Evolutionary conservation across 768 basidiomycete genomes (phyloP), one percentile per base, ranked within the genome.

Genomic region (Calocybe cyanea): DNA sequence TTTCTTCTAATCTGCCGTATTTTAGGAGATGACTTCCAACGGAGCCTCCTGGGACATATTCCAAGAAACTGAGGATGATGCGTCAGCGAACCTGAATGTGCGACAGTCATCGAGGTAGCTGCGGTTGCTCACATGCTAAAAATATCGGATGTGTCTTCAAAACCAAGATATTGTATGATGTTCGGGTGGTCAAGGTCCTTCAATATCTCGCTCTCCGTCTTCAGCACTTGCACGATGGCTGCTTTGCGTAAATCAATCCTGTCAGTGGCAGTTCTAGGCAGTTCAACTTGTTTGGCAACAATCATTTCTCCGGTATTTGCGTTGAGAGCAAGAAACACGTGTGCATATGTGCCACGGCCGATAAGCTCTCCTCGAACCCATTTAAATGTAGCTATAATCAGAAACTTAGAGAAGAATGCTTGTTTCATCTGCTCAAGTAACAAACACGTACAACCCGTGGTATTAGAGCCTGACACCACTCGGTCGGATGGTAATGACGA

Each of bases 221-320:
- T 92, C 51, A 98, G 69, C 1, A 94, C 93, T 56, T 93, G 87
- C 49, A 99, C 89, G 51, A 94, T 84, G 21, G 80, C 80, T 44
- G 78, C 71, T 56, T 95, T 93, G 24, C 93, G 79, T n/a, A 78
- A 75, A 64, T 98, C 93, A 52, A 81, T 87, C 64, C 87, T 89
- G 67, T 99, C 96, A 57, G 88, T 92, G n/a, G 83, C 81, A 7
- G 92, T 94, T 41, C 82, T 81, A 1, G 96, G 95, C 48, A 94
- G 79, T 63, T 98, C 96, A 37, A 99, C 96, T 67, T 98, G 96
- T 67, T 99, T 99, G 53, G 98, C 96, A n/a, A 96, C 96, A 57
- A 98, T 93, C 91, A 97, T 95, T 66, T 98, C 94, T 46, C 93
- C 93, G 0, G 93, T 95, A 2, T 91, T 93, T 25, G 90, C 92